Conservation (phyloP, 495 filamentous ascomycete genomes). For the Podospora pseudopauciseta region DNA sequence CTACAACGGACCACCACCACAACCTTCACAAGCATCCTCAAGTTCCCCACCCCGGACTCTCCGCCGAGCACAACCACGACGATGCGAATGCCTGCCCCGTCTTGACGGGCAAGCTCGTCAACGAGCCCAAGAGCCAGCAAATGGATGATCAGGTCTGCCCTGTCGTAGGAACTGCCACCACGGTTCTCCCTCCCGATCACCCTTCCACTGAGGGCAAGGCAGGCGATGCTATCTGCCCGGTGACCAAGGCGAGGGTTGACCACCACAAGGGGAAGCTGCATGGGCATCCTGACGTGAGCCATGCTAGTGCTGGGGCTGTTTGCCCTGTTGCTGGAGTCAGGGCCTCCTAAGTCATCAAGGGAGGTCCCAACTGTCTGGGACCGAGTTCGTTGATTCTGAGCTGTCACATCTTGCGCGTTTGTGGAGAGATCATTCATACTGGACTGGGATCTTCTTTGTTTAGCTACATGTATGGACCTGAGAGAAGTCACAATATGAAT, state of each 20-base stretch:
- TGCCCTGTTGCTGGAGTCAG: conserved; percentile 41
- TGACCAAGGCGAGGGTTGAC: conserved; percentile 47
- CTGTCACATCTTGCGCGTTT: not conserved
- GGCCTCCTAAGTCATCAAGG: not conserved
- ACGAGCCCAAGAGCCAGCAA: conserved; percentile 41
- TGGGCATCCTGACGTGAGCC: conserved; percentile 36
- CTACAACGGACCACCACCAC: conserved; percentile 45
- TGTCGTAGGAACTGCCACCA: conserved; percentile 46
- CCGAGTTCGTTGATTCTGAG: not conserved
- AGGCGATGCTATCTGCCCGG: conserved; percentile 46
- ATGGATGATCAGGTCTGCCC: conserved; percentile 49
- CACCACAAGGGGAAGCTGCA: conserved; percentile 46
- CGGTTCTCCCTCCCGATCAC: conserved; percentile 45
- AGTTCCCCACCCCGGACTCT: conserved; percentile 29
- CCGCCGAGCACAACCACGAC: conserved; percentile 21
- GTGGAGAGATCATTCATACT: too few species aligned
- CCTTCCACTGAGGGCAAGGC: conserved; percentile 38
- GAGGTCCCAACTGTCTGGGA: not conserved
- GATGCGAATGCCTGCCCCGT: conserved; percentile 47
- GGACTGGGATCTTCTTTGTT: not conserved
- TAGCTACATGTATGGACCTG: not conserved
- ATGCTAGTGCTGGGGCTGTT: conserved; percentile 30
- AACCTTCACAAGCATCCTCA: conserved; percentile 43
- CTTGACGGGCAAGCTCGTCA: conserved; percentile 34
- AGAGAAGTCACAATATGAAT: not conserved